Conservation (phyloP, 352 stramenopile genomes). For the Globisporangium alternatum region DNA sequence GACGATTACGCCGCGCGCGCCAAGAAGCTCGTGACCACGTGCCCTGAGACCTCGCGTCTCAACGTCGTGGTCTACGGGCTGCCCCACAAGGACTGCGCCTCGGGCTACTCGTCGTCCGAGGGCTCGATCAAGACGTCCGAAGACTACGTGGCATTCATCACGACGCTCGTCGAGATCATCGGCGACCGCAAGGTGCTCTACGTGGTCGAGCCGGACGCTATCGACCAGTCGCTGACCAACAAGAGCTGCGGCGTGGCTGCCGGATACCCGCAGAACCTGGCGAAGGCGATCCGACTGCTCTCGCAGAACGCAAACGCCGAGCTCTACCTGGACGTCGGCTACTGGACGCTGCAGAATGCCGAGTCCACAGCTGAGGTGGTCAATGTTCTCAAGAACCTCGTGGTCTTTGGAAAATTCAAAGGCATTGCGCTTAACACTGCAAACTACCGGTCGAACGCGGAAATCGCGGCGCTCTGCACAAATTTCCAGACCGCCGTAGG, state of each 20-base stretch:
- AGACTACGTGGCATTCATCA: slow-evolving; percentile 49
- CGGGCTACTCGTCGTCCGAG: slow-evolving; percentile 34
- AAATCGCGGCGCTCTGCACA: slow-evolving; percentile 44
- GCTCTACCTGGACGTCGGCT: slow-evolving; percentile 64
- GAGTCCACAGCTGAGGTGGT: slow-evolving; percentile 28
- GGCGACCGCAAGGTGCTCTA: slow-evolving; percentile 58
- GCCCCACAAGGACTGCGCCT: slow-evolving; percentile 74
- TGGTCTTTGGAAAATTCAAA: slow-evolving; percentile 35
- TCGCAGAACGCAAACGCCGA: slow-evolving; percentile 53
- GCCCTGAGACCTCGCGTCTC: slow-evolving; percentile 36
- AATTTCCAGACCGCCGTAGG: slow-evolving; percentile 52
- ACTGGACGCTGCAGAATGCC: slow-evolving; percentile 45
- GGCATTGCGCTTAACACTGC: slow-evolving; percentile 71
- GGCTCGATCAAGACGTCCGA: slow-evolving; percentile 35
- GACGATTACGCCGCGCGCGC: slow-evolving; percentile 18
- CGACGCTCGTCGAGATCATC: slow-evolving; percentile 21
- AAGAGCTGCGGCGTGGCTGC: slow-evolving; percentile 39
- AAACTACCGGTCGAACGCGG: slow-evolving; percentile 62
- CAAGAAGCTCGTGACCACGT: slow-evolving; percentile 30
- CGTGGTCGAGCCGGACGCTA: slow-evolving; percentile 52
- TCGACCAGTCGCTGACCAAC: slow-evolving; percentile 41
- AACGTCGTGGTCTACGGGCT: slow-evolving; percentile 69
- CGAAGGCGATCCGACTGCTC: slow-evolving; percentile 43
- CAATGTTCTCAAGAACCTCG: slow-evolving; percentile 44
- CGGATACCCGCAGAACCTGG: slow-evolving; percentile 53